Percentiles rank a stretch among this genome's conserved stretches.
Conservation (phyloP, 2,329 filamentous ascomycete species). For the Aureobasidium subglaciale region DNA sequence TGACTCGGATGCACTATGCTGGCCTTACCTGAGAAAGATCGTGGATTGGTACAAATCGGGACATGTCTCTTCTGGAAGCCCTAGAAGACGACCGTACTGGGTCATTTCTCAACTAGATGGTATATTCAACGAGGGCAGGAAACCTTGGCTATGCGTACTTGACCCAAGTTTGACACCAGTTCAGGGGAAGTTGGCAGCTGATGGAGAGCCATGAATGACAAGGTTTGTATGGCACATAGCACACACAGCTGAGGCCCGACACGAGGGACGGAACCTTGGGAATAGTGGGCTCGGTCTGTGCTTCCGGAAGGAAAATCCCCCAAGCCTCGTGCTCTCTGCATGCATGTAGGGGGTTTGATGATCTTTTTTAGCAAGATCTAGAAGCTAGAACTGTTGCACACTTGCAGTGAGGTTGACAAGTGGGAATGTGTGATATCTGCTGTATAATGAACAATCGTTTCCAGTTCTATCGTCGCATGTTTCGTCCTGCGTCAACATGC, state of each 20-base stretch:
- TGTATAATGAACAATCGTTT: neutral
- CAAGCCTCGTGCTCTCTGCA: neutral
- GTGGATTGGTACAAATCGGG: neutral
- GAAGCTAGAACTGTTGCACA: neutral
- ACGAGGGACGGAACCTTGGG: neutral
- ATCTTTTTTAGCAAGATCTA: neutral
- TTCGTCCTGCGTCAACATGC: slow-evolving; percentile 1
- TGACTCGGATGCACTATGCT: neutral
- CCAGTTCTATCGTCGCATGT: neutral
- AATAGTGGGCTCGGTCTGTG: neutral
- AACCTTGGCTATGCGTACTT: neutral
- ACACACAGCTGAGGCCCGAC: neutral
- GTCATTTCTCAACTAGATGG: neutral
- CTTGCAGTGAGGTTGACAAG: neutral
- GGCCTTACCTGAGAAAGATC: neutral
- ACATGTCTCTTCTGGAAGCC: neutral
- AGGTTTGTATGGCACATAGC: neutral
- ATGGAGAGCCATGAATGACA: neutral
- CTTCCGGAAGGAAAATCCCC: neutral
- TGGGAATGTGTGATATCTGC: neutral
- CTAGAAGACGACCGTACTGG: neutral
- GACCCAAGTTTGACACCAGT: neutral
- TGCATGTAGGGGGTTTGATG: neutral
- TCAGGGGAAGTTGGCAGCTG: slow-evolving; percentile 7
- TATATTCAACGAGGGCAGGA: neutral